Conservation (phyloP, 2,329 filamentous ascomycete genomes). For the Seiridium unicorne region DNA sequence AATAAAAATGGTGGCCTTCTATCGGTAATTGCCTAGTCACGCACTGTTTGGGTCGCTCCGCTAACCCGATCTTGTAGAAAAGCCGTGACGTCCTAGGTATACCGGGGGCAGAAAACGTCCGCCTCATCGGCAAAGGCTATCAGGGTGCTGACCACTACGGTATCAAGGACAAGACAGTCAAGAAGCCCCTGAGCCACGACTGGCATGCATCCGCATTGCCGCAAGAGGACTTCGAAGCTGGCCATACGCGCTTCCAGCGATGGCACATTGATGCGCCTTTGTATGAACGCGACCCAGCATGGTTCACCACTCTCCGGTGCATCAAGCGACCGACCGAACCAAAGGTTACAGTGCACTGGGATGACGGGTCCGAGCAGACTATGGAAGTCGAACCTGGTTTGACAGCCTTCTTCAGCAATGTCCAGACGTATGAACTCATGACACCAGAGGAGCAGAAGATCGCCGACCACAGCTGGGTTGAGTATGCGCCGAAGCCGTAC, state of each 20-base stretch:
- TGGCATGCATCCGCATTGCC: conserved; percentile 33
- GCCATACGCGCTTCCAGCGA: conserved; percentile 43
- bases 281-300: conserved; percentile 37
- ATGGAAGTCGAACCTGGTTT: conserved; percentile 41
- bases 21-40: conserved; percentile 21
- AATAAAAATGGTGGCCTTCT: conserved; percentile 37
- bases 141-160: conserved; percentile 43
- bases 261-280: conserved; percentile 49
- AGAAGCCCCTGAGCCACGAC: conserved; percentile 29
- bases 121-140: conserved; percentile 42
- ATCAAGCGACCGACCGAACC: conserved; percentile 32
- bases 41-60: background rate
- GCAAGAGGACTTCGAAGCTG: conserved; percentile 32
- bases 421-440: conserved; percentile 39
- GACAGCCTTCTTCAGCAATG: conserved; percentile 42
- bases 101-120: conserved; percentile 41
- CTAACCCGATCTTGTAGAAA: conserved; percentile 16
- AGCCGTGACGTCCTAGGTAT: conserved; percentile 32
- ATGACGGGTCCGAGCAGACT: conserved; percentile 37
- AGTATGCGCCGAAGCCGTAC: conserved; percentile 44
- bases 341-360: conserved; percentile 36
- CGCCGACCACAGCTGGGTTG: conserved; percentile 42
- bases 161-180: conserved; percentile 33
- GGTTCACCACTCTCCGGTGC: conserved; percentile 40
- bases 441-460: conserved; percentile 36